Evolutionary conservation across 352 stramenopile species (phyloP).

Genomic region (Aphanomyces stellatus): DNA sequence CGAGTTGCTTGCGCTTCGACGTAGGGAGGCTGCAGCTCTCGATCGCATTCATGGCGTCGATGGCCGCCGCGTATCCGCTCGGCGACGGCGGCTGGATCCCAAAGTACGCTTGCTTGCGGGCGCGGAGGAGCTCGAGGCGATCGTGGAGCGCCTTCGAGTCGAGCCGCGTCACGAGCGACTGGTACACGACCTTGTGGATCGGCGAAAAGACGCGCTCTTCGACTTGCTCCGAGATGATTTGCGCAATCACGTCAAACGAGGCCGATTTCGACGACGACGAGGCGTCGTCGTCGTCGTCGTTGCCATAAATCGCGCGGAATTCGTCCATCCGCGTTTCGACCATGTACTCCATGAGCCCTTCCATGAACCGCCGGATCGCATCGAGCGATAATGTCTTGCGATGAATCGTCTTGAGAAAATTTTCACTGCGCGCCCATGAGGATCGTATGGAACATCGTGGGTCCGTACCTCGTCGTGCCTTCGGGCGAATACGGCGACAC

Average conservation of each 20-base stretch:
- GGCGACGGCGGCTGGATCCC: slow-evolving; percentile 63
- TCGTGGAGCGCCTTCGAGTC: slow-evolving; percentile 66
- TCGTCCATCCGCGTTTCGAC: slow-evolving; percentile 74
- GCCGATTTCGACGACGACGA: no score
- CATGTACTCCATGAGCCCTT: slow-evolving; percentile 69
- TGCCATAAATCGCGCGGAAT: slow-evolving; percentile 46
- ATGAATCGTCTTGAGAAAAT: slow-evolving; percentile 63
- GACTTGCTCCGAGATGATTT: slow-evolving; percentile 73
- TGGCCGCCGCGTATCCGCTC: slow-evolving; percentile 47
- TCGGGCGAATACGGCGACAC: slow-evolving; percentile 79
- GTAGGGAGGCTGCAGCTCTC: slow-evolving; percentile 72
- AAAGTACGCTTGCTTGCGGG: slow-evolving; percentile 77
- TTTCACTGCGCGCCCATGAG: slow-evolving; percentile 20
- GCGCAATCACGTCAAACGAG: slow-evolving; percentile 38
- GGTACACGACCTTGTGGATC: slow-evolving; percentile 55
- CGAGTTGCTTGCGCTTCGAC: slow-evolving; percentile 69
- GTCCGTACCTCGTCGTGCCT: slow-evolving; percentile 40
- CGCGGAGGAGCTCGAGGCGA: slow-evolving; percentile 73
- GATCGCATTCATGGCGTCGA: slow-evolving; percentile 55
- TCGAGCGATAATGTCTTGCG: slow-evolving; percentile 38
- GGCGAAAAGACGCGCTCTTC: slow-evolving; percentile 80
- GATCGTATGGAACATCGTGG: neutral
- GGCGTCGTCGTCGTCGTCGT: slow-evolving; percentile 30
- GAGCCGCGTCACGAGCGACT: slow-evolving; percentile 50
- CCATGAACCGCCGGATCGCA: slow-evolving; percentile 67